Conservation (phyloP, 1,139 yeast species). For the Pneumocystis oryctolagi region DNA sequence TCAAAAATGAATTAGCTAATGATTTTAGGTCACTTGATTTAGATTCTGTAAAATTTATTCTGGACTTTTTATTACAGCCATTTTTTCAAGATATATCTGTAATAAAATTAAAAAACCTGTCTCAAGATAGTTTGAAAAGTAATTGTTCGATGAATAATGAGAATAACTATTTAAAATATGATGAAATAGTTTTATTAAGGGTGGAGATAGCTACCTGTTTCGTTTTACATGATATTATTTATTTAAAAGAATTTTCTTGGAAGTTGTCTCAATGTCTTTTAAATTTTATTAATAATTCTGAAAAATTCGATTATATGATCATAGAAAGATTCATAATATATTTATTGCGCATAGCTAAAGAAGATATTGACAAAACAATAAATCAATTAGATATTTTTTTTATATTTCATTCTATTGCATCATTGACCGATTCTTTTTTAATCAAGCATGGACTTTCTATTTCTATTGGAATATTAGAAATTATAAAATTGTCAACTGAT, state of each 20-base stretch:
- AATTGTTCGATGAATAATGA: not conserved
- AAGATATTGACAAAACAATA: not conserved
- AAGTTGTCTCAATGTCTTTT: not conserved
- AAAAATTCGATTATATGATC: not conserved
- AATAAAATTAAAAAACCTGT: not conserved
- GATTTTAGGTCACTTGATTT: conserved; percentile 9
- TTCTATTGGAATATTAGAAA: not conserved
- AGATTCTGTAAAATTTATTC: conserved; percentile 7
- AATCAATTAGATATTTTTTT: not conserved
- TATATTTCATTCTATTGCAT: not conserved
- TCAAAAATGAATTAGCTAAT: not conserved
- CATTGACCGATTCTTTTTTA: not conserved
- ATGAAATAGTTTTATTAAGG: conserved; percentile 10
- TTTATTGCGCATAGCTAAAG: not conserved
- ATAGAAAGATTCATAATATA: not conserved
- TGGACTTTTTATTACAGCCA: conserved; percentile 15
- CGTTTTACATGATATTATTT: not conserved
- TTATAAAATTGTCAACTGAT: not conserved
- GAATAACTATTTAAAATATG: not conserved
- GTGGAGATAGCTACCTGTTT: not conserved
- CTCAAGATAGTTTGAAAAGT: conserved; percentile 1
- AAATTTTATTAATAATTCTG: not conserved
- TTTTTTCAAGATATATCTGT: not conserved
- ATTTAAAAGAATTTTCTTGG: not conserved
- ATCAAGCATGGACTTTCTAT: not conserved